Conservation (phyloP, 2,329 filamentous ascomycete species). For the Diplodia intermedia region DNA sequence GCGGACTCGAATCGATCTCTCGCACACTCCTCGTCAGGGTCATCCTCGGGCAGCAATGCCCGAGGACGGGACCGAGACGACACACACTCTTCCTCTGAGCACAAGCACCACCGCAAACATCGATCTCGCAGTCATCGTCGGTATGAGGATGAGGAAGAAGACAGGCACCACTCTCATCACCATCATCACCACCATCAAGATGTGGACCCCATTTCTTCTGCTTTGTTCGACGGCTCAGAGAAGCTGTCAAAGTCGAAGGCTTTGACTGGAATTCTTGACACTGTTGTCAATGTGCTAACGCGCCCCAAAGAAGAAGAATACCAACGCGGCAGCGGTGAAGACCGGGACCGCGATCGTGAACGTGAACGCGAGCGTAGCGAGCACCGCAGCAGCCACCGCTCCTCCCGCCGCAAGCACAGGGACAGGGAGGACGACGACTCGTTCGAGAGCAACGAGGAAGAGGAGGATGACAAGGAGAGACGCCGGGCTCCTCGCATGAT, state of each 20-base stretch:
- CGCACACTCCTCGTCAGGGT: conserved; percentile 19
- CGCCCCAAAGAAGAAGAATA: conserved; percentile 31
- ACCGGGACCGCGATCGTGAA: conserved; percentile 14
- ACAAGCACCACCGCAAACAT: conserved; percentile 22
- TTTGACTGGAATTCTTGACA: conserved; percentile 18
- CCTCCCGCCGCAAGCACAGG: conserved; percentile 20
- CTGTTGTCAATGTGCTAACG: conserved; percentile 28
- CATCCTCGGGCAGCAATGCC: conserved; percentile 6
- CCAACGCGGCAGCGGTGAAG: conserved; percentile 8
- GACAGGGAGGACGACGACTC: conserved; percentile 27
- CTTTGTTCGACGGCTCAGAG: conserved; percentile 13
- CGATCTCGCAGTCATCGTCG: conserved; percentile 12
- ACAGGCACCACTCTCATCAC: background rate
- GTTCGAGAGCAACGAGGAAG: conserved; percentile 13
- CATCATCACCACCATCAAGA: conserved; percentile 10
- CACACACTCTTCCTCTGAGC: conserved; percentile 5
- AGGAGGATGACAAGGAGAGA: conserved; percentile 17
- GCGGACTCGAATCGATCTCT: conserved; percentile 11
- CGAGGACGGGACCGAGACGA: conserved; percentile 7
- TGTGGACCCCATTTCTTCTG: conserved; percentile 13
- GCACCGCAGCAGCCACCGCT: conserved; percentile 22
- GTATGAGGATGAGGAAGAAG: conserved; percentile 4
- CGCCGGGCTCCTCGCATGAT: conserved; percentile 25
- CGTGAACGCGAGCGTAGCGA: conserved; percentile 19
- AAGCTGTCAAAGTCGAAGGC: conserved; percentile 10